Conservation (phyloP, 306 rosid species). For the Senna tora region DNA sequence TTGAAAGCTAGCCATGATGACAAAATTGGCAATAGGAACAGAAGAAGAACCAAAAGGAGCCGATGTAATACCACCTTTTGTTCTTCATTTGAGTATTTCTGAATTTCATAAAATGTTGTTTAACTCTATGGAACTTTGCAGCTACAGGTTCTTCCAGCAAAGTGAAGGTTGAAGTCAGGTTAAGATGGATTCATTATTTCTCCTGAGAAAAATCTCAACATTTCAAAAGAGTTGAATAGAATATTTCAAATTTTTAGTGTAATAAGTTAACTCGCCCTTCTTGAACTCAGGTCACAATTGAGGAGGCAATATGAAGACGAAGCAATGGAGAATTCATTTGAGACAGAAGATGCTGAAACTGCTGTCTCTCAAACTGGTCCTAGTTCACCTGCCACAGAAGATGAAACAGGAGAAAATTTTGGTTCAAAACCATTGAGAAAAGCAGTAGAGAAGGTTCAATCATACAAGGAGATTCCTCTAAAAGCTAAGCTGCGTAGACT, state of each 20-base stretch:
- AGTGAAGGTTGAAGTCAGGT: conserved; percentile 72
- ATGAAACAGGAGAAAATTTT: conserved; percentile 31
- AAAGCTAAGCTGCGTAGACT: conserved; percentile 65
- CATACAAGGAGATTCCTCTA: conserved; percentile 66
- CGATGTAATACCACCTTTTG: conserved; percentile 53
- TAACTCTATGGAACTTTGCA: conserved; percentile 41
- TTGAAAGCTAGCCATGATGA: conserved; percentile 39
- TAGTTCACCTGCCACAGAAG: not conserved
- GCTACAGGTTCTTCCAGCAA: conserved; percentile 64
- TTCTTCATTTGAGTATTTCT: conserved; percentile 12
- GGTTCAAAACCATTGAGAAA: conserved; percentile 41
- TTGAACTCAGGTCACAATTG: conserved; percentile 50
- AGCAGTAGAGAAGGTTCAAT: conserved; percentile 51
- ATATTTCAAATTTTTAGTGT: not conserved
- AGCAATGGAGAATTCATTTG: conserved; percentile 58
- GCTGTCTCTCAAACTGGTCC: conserved; percentile 18
- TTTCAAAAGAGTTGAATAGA: no score
- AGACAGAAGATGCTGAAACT: conserved; percentile 59
- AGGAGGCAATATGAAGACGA: conserved; percentile 67
- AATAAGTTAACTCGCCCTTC: not conserved
- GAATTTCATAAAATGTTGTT: not conserved
- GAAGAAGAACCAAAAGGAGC: conserved; percentile 59
- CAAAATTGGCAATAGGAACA: conserved; percentile 39
- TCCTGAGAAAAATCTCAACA: conserved; percentile 21
- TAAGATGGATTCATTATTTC: conserved; percentile 22